Percentiles rank a stretch among this genome's conserved stretches.
Conservation (phyloP, 1,284 basidiomycete species). For the Limonomyces culmigenus region DNA sequence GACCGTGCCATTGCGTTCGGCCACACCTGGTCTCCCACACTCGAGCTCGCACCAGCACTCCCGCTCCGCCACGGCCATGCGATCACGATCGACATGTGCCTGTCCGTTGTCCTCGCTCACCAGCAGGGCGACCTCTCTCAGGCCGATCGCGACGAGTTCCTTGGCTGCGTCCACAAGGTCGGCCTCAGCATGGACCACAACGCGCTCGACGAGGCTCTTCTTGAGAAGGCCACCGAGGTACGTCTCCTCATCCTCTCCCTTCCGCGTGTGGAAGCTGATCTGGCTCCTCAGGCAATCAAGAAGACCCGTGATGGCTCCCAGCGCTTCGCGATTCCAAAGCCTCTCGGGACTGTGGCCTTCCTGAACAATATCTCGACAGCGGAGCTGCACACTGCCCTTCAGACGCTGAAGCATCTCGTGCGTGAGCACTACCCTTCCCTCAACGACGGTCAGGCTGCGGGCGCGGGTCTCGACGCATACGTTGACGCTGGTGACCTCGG, state of each 20-base stretch:
- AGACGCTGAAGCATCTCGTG: slow-evolving; percentile 9
- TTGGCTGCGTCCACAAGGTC: slow-evolving; percentile 7
- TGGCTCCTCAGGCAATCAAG: slow-evolving; percentile 6
- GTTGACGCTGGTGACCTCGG: slow-evolving; percentile 9
- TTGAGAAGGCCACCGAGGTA: slow-evolving; percentile 7
- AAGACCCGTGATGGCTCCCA: slow-evolving; percentile 10
- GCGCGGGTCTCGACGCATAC: slow-evolving; percentile 5
- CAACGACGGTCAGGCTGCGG: neutral
- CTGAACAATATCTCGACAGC: slow-evolving; percentile 8
- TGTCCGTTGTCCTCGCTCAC: slow-evolving; percentile 8
- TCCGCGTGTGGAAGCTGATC: no score
- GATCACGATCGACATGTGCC: slow-evolving; percentile 10
- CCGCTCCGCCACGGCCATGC: slow-evolving; percentile 10
- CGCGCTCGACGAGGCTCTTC: slow-evolving; percentile 8
- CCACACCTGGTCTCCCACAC: slow-evolving; percentile 8
- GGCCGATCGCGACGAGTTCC: slow-evolving; percentile 8
- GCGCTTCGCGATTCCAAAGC: slow-evolving; percentile 8
- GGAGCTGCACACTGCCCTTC: slow-evolving; percentile 7
- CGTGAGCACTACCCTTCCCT: slow-evolving; percentile 6
- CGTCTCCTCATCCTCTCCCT: no score
- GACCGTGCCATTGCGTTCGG: slow-evolving; percentile 10
- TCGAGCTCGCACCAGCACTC: slow-evolving; percentile 8
- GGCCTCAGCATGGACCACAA: slow-evolving; percentile 10
- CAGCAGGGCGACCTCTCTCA: slow-evolving; percentile 7
- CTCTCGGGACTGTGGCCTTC: slow-evolving; percentile 8